Conservation (phyloP, 495 filamentous ascomycete genomes). For the Thozetella sp. region DNA sequence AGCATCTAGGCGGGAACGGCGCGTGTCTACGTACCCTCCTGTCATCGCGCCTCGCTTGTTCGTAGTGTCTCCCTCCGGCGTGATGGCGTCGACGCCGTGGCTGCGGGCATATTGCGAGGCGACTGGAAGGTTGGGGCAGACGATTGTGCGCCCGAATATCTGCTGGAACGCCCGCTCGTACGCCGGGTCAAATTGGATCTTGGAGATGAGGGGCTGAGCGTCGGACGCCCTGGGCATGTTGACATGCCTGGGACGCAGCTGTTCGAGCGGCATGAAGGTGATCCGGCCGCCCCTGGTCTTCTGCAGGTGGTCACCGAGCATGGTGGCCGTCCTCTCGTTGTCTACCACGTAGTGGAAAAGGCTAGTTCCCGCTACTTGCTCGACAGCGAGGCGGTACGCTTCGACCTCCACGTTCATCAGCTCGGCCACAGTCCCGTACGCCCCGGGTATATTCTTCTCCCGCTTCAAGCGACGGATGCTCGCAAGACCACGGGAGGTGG, state of each 20-base stretch:
- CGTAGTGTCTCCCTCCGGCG: slow-evolving; percentile 87
- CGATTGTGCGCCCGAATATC: slow-evolving; percentile 93
- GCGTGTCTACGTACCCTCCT: slow-evolving; percentile 87
- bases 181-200: slow-evolving; percentile 74
- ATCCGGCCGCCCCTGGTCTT: slow-evolving; percentile 82
- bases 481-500: slow-evolving; percentile 80
- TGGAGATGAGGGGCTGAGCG: slow-evolving; percentile 82
- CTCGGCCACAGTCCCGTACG: slow-evolving; percentile 91
- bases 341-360: slow-evolving; percentile 98
- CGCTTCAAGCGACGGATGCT: slow-evolving; percentile 79
- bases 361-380: slow-evolving; percentile 89
- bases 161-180: slow-evolving; percentile 89
- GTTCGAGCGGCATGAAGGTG: slow-evolving; percentile 92
- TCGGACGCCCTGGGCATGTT: slow-evolving; percentile 87
- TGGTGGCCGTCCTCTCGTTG: slow-evolving; percentile 83
- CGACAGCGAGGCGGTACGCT: slow-evolving; percentile 85
- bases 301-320: slow-evolving; percentile 76
- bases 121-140: slow-evolving; percentile 86
- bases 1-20: slow-evolving; percentile 80
- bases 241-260: slow-evolving; percentile 63
- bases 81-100: slow-evolving; percentile 90
- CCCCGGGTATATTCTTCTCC: slow-evolving; percentile 77
- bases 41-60: slow-evolving; percentile 95
- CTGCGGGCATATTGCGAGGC: slow-evolving; percentile 87
- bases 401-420: slow-evolving; percentile 77